Evolutionary conservation across 2,329 filamentous ascomycete genomes (phyloP).

Genomic region (Colletotrichum ledebouriae): DNA sequence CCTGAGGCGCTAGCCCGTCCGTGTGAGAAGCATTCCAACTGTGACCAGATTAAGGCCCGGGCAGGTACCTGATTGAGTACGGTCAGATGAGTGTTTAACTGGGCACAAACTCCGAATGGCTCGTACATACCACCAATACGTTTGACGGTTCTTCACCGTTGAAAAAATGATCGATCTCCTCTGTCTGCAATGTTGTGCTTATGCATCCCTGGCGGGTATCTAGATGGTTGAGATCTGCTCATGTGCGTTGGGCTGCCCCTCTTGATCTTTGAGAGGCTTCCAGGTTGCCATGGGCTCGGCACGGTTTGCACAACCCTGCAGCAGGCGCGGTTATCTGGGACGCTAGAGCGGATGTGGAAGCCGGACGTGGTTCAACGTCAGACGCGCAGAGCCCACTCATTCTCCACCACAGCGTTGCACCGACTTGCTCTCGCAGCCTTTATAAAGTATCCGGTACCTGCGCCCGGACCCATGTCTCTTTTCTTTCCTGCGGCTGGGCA

Average conservation of each 20-base stretch:
- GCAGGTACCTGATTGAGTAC: no score
- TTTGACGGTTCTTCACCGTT: no score
- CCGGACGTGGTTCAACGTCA: conserved; percentile 37
- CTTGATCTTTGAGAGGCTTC: no score
- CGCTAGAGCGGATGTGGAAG: conserved; percentile 37
- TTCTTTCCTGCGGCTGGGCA: conserved; percentile 20
- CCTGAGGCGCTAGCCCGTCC: conserved; percentile 24
- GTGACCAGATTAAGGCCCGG: no score
- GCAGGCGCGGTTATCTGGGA: conserved; percentile 38
- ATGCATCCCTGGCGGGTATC: not conserved
- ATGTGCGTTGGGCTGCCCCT: not conserved
- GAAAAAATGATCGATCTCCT: no score
- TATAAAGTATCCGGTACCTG: conserved; percentile 28
- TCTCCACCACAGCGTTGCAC: conserved; percentile 16
- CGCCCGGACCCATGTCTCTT: conserved; percentile 35
- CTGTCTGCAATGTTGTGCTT: no score
- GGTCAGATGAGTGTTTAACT: no score
- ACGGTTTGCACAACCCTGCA: conserved; percentile 36
- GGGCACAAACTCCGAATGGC: no score
- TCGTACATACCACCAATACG: no score
- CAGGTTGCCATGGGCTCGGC: conserved; percentile 17
- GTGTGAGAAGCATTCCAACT: not conserved
- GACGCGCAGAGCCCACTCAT: conserved; percentile 27
- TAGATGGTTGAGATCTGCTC: conserved; percentile 10
- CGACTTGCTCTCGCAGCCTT: conserved; percentile 16